Base-by-base conservation (phyloP, 106 monocot species). In the Dendrobium officinale region DNA sequence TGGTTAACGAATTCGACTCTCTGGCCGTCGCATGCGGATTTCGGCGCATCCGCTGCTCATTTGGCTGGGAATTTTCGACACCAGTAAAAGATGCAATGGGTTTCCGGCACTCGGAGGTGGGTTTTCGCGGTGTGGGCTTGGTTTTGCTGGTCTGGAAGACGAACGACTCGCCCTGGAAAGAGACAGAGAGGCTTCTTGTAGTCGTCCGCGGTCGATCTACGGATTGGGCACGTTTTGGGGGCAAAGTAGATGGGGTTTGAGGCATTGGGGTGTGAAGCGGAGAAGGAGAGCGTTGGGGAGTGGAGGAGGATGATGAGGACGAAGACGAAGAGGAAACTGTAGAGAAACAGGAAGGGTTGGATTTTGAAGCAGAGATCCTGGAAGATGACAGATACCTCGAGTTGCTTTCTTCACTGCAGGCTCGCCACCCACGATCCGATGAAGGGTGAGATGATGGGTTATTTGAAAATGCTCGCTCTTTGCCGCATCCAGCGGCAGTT, bases 101-200 rank as follows among this genome's bases (percentile, higher is more conserved):
- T 61, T 80, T 73, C 7, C 82, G 81, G n/a, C 87, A 72, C 72
- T 81, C 86, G 27, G 86, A 83, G n/a, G 84, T 82, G n/a, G 83
- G 67, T 79, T 81, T 90, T 58, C 82, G 70, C 2, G 87, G 61
- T 0, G 81, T 61, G 44, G 81, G 75, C 76, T 86, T 92, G 43
- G 82, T 78, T 77, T 85, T 85, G 70, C 83, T 85, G 61, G 86
- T 91, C 77, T 85, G 88, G 72, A 87, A 88, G 81, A 86, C 87
- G 81, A 87, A 93, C 66, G 89, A 91, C 20, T 82, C 82, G 5
- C 86, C 89, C 74, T 93, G 93, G 82, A 93, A 93, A 42, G 91
- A 87, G 27, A 93, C 93, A 9, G 93, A 86, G 55, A 93, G 87
- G 84, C 91, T 89, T 42, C 93, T 70, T 1, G 89, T 86, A 29